A percentile compares a stretch with the other conserved stretches of the same genome.
Evolutionary conservation across 805 yeast species (phyloP).

Genomic region (Metschnikowia gelsemii): DNA sequence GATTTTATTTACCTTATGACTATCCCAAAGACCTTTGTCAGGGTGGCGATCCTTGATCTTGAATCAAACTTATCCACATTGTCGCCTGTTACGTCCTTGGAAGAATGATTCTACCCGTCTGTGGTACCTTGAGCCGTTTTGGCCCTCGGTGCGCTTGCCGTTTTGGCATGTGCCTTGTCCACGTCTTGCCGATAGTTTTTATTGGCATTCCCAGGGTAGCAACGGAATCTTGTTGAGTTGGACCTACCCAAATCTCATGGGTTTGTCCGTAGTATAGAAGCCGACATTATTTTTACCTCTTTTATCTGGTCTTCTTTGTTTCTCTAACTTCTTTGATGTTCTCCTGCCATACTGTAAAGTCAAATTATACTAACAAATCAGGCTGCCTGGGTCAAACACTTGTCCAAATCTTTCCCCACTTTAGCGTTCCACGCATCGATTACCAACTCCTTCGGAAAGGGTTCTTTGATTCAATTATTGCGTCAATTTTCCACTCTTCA

Average conservation of each 20-base stretch:
- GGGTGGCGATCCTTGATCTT: slow-evolving; percentile 52
- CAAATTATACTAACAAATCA: slow-evolving; percentile 34
- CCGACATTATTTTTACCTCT: slow-evolving; percentile 74
- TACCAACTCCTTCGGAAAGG: slow-evolving; percentile 96
- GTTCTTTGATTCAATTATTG: slow-evolving; percentile 86
- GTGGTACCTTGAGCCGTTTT: slow-evolving; percentile 42
- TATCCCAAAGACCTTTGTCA: slow-evolving; percentile 84
- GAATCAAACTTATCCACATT: slow-evolving; percentile 31
- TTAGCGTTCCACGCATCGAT: slow-evolving; percentile 97
- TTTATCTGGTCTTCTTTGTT: too few species aligned
- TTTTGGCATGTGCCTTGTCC: slow-evolving; percentile 37
- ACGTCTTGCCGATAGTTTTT: slow-evolving; percentile 38
- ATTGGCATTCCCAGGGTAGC: slow-evolving; percentile 46
- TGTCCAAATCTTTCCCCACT: slow-evolving; percentile 90
- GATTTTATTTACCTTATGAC: slow-evolving; percentile 10
- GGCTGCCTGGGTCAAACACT: slow-evolving; percentile 99
- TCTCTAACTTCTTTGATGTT: slow-evolving; percentile 1
- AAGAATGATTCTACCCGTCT: slow-evolving; percentile 67
- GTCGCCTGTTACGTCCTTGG: slow-evolving; percentile 98
- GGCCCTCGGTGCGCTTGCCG: slow-evolving; percentile 43
- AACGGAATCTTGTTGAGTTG: slow-evolving; percentile 81
- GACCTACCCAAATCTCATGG: slow-evolving; percentile 42
- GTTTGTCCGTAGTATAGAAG: slow-evolving; percentile 83
- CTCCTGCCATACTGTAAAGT: slow-evolving; percentile 1
- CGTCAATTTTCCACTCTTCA: slow-evolving; percentile 92